Conservation (phyloP, 1,139 yeast species). For the Waltiozyma sp. region DNA sequence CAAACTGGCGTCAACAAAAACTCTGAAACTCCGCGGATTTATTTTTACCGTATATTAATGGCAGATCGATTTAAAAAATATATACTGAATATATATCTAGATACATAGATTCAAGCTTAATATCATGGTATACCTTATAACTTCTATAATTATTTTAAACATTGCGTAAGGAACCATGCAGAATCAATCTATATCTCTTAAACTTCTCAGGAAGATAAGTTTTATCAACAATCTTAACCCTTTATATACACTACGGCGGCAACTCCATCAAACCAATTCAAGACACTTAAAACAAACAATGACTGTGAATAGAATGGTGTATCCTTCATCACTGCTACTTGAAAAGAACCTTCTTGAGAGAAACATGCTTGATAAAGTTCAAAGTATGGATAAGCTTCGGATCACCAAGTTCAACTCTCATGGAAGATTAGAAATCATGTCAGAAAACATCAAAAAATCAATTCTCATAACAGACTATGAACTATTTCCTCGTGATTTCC, state of each 20-base stretch:
- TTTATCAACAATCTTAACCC: too few relatives aligned
- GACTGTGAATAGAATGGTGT: not conserved
- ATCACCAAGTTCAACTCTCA: slow-evolving; percentile 52
- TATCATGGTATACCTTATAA: too few relatives aligned
- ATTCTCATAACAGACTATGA: slow-evolving; percentile 36
- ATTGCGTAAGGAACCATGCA: too few relatives aligned
- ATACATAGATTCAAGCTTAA: too few relatives aligned
- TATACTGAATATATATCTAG: too few relatives aligned
- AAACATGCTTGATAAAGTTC: slow-evolving; percentile 19
- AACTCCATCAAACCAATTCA: not conserved
- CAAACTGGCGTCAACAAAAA: too few relatives aligned
- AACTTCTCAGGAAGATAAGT: too few relatives aligned
- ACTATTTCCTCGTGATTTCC: slow-evolving; percentile 60
- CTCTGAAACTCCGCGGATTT: too few relatives aligned
- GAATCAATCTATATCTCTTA: too few relatives aligned
- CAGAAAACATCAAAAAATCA: slow-evolving; percentile 47
- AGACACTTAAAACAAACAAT: not conserved
- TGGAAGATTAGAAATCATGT: slow-evolving; percentile 48
- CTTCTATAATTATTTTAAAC: not conserved
- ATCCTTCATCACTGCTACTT: slow-evolving; percentile 20
- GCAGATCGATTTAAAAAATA: too few relatives aligned
- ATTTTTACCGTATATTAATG: too few relatives aligned
- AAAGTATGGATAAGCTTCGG: slow-evolving; percentile 11
- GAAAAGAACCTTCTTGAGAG: slow-evolving; percentile 27
- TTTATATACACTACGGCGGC: not conserved